Conservation (phyloP, 2,329 filamentous ascomycete genomes). For the Pseudogymnoascus sp. region DNA sequence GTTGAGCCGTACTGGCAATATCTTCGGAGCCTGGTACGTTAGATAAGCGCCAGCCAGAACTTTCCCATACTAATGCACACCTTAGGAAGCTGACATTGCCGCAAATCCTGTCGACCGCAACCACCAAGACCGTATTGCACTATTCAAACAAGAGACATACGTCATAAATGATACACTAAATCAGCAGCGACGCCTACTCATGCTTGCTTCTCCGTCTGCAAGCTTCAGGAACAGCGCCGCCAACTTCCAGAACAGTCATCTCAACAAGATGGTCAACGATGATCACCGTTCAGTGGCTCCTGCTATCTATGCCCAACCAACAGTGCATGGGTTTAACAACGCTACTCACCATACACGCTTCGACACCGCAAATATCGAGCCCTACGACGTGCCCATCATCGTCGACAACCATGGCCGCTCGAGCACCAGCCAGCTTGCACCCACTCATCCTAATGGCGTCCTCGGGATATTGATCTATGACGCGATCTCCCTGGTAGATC, state of each 20-base stretch:
- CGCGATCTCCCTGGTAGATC: constrained; percentile 14
- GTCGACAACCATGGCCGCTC: neutral
- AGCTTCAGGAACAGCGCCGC: neutral
- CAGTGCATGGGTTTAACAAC: neutral
- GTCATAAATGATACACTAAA: constrained; percentile 17
- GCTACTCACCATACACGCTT: neutral
- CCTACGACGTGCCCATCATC: neutral
- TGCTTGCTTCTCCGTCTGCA: neutral
- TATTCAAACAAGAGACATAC: constrained; percentile 19
- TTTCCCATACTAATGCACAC: neutral
- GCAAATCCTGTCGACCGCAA: constrained; percentile 16
- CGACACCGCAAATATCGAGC: neutral
- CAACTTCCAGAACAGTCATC: neutral
- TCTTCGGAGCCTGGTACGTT: constrained; percentile 16
- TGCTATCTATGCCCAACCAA: neutral
- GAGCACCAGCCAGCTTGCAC: neutral
- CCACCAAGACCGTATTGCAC: constrained; percentile 18
- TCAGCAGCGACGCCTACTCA: constrained; percentile 12
- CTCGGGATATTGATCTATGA: constrained; percentile 18
- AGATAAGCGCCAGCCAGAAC: neutral
- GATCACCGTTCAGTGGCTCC: neutral
- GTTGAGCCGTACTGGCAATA: constrained; percentile 17
- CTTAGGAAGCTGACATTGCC: constrained; percentile 17
- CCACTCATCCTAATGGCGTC: constrained; percentile 13
- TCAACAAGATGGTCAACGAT: neutral